Percentiles rank a stretch among this genome's conserved stretches.
phyloP scores from a whole-genome alignment of 768 basidiomycete genomes.

The Leccinum ochraceum region DNA sequence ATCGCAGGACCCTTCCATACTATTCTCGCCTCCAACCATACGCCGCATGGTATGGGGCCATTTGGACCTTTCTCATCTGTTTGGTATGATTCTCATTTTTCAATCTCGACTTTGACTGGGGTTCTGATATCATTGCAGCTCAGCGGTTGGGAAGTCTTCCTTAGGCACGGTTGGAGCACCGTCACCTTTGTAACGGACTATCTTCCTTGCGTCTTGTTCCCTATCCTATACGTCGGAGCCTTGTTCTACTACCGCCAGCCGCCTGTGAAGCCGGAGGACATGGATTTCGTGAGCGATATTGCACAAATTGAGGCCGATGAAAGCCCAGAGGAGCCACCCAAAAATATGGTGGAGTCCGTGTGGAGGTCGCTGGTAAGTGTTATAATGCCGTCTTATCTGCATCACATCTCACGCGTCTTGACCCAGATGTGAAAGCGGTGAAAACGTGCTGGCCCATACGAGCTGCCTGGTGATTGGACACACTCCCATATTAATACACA shows the following conservation, averaged over 20 bases:
- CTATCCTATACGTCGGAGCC: conserved; percentile 65
- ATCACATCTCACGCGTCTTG: conserved; percentile 3
- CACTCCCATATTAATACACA: neutral
- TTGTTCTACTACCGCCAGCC: conserved; percentile 43
- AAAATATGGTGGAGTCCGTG: conserved; percentile 64
- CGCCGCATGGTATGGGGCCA: conserved; percentile 57
- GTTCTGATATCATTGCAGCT: conserved; percentile 44
- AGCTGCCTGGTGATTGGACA: neutral
- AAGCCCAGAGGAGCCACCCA: conserved; percentile 73
- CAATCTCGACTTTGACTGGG: neutral
- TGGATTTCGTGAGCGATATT: conserved; percentile 81
- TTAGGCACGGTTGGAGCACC: conserved; percentile 51
- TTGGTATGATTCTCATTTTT: conserved; percentile 47
- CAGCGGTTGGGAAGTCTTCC: conserved; percentile 53
- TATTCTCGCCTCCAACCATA: conserved; percentile 65
- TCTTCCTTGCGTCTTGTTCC: conserved; percentile 70
- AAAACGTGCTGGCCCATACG: neutral
- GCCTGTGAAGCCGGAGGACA: conserved; percentile 49
- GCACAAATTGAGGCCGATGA: conserved; percentile 69
- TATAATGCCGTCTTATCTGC: neutral
- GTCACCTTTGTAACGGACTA: conserved; percentile 86
- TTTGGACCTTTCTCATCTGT: conserved; percentile 48
- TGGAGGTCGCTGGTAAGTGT: conserved; percentile 78
- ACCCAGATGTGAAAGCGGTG: conserved; percentile 22
- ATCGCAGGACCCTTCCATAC: conserved; percentile 73